Percentiles rank a stretch among this genome's conserved stretches.
Evolutionary conservation across 2,329 filamentous ascomycete species (phyloP).

Genomic region (Eurotiales sp.): DNA sequence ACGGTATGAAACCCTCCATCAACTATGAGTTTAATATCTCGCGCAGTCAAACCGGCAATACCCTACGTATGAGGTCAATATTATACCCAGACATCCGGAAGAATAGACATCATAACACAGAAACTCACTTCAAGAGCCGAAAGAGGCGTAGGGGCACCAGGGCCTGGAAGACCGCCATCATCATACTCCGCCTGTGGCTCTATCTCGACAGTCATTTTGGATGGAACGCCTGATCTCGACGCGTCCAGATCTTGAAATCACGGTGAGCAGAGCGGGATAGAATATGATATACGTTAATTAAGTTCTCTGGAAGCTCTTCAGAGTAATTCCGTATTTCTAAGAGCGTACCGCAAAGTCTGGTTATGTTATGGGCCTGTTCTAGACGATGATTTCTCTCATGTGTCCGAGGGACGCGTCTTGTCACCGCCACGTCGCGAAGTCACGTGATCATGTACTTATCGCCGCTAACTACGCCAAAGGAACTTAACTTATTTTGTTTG

Average conservation of each 20-base stretch:
- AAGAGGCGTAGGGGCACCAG: slow-evolving; percentile 90
- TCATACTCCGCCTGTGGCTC: slow-evolving; percentile 71
- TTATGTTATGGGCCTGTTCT: not conserved
- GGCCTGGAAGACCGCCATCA: slow-evolving; percentile 70
- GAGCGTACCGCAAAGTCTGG: no score
- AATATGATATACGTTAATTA: not conserved
- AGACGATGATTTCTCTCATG: not conserved
- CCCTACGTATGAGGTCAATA: slow-evolving; percentile 56
- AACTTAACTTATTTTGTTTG: no score
- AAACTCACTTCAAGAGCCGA: slow-evolving; percentile 71
- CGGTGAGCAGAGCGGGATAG: not conserved
- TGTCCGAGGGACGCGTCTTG: slow-evolving; percentile 4
- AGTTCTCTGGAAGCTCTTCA: not conserved
- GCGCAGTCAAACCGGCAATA: slow-evolving; percentile 81
- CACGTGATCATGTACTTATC: no score
- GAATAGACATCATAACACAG: no score
- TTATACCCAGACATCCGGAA: not conserved
- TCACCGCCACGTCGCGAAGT: slow-evolving; percentile 34
- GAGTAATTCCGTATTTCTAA: not conserved
- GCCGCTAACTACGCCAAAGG: no score
- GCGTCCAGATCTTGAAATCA: not conserved
- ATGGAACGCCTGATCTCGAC: not conserved
- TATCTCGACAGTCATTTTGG: slow-evolving; percentile 47
- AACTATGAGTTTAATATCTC: slow-evolving; percentile 88
- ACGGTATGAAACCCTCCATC: slow-evolving; percentile 95